Evolutionary conservation across 2,329 filamentous ascomycete genomes (phyloP), one percentile per base, ranked within the genome.

Genomic region (Xylariaceae sp.): DNA sequence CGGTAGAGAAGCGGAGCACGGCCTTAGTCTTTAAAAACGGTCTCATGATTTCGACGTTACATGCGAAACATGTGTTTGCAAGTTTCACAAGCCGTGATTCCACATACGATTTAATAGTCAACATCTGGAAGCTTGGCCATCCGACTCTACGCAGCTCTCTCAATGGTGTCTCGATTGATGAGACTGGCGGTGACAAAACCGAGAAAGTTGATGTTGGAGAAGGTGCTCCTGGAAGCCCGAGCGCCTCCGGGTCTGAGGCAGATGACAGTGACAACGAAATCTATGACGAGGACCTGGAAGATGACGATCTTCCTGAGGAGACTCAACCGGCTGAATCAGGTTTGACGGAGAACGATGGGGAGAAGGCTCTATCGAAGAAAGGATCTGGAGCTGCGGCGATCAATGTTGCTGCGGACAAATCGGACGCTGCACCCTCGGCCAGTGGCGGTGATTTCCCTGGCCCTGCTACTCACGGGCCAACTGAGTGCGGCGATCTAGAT

Each of bases 71-170:
- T 67, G 85, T 95, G 1, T 99, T 99, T 72, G 91, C 94, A 53
- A 96, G 91, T 72, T 89, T 99, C 62, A 86, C 96, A 4, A 94
- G 90, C 66, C 82, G 94, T 68, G 94, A 99, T 72, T 90, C 91
- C 2, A 97, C 95, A 0, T 99, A 97, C 67, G 95, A 99, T 68
- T 76, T 99, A 45, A 91, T 99, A 68, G 88, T 99, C 62, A 95
- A 95, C 56, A 97, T 99, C 55, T 99, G 94, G 94, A 96, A 96
- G 70, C 87, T 96, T 32, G 94, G 89, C 12, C 94, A 99, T 69
- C 92, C 94, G 1, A 89, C 90, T 53, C 74, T 99, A 32, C 89
- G 90, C 70, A 96, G 91, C 68, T 95, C 90, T 3, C 76, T 96
- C 2, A 96, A 96, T 60, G 92, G 94, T 2, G 89, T 95, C 8